Evolutionary conservation across 2,329 filamentous ascomycete species (phyloP).

Genomic region (Mariannaea elegans): DNA sequence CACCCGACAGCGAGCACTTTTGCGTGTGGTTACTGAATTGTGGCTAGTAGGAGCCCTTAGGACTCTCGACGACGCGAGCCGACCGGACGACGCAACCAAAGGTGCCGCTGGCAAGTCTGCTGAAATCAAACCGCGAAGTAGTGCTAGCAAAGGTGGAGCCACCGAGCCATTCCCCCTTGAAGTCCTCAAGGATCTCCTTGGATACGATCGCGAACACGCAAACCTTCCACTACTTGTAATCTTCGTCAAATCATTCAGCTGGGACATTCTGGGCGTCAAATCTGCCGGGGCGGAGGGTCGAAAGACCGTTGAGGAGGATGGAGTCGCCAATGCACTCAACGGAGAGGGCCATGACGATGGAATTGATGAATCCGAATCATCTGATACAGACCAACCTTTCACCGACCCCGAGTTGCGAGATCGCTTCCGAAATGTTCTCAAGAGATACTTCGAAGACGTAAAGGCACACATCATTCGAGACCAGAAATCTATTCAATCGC

Average conservation of each 20-base stretch:
- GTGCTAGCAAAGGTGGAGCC: constrained; percentile 66
- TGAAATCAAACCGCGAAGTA: constrained; percentile 64
- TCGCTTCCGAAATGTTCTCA: constrained; percentile 85
- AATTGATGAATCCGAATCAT: constrained; percentile 30
- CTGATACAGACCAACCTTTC: constrained; percentile 75
- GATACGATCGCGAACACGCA: constrained; percentile 89
- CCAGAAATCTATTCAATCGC: constrained; percentile 85
- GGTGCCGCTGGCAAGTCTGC: constrained; percentile 70
- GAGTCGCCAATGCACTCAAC: constrained; percentile 63
- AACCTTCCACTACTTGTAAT: constrained; percentile 92
- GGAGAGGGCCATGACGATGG: constrained; percentile 52
- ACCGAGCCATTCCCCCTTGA: constrained; percentile 95
- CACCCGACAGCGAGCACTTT: constrained; percentile 81
- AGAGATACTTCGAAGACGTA: constrained; percentile 91
- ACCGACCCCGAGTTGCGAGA: constrained; percentile 80
- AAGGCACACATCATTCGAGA: constrained; percentile 89
- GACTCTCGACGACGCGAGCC: constrained; percentile 75
- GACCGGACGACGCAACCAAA: constrained; percentile 70
- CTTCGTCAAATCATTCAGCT: constrained; percentile 95
- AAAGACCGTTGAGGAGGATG: constrained; percentile 85
- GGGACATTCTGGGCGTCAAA: constrained; percentile 90
- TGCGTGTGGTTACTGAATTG: constrained; percentile 92
- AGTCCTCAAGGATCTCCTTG: constrained; percentile 95
- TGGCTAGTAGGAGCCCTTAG: constrained; percentile 92
- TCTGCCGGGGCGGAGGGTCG: constrained; percentile 77